Evolutionary conservation across 2,329 filamentous ascomycete genomes (phyloP).

Genomic region (Trichophaea hybrida): DNA sequence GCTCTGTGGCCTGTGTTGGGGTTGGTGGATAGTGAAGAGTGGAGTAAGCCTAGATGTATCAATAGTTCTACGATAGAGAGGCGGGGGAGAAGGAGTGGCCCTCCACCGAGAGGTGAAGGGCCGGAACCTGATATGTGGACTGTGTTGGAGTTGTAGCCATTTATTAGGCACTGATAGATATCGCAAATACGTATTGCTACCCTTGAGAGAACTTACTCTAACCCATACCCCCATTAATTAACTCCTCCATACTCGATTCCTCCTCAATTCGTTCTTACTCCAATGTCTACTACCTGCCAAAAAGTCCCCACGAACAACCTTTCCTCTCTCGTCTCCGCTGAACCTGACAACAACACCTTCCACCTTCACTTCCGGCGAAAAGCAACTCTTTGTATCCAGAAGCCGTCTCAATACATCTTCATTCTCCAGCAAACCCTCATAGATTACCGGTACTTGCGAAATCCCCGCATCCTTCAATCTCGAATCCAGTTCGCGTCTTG

Average conservation of each 20-base stretch:
- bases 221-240: no score
- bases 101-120: no score
- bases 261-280: slow-evolving; percentile 16
- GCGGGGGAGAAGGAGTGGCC: no score
- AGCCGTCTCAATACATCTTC: slow-evolving; percentile 12
- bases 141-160: no score
- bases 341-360: slow-evolving; percentile 21
- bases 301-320: slow-evolving; percentile 19
- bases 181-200: no score
- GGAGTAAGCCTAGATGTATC: neutral
- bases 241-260: slow-evolving; percentile 3
- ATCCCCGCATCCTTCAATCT: slow-evolving; percentile 7
- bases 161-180: no score
- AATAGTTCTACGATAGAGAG: neutral
- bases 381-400: slow-evolving; percentile 9
- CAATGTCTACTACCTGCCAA: slow-evolving; percentile 17
- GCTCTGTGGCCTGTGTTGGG: slow-evolving; percentile 2
- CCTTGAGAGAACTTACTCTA: no score
- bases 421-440: slow-evolving; percentile 4
- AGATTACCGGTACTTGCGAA: slow-evolving; percentile 9
- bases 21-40: neutral
- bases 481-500: neutral
- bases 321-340: slow-evolving; percentile 14
- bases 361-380: slow-evolving; percentile 5
- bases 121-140: no score